phyloP scores from a whole-genome alignment of 2,329 filamentous ascomycete species.

The Pseudogymnoascus sp. region DNA sequence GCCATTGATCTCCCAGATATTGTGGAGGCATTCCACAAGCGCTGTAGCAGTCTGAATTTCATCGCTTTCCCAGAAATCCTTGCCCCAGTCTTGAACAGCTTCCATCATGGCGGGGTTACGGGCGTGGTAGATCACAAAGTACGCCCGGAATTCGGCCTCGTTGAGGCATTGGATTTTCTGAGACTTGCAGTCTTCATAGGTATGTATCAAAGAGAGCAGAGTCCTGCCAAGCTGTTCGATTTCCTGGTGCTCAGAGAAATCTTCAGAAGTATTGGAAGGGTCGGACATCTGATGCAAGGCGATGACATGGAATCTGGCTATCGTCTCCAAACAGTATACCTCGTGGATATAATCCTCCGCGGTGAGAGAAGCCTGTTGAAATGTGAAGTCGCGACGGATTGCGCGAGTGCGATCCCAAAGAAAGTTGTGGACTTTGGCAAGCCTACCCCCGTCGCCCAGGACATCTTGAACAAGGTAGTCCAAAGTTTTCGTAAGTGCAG shows the following conservation, averaged over 20 bases:
- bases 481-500: conserved; percentile 49
- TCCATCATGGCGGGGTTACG: conserved; percentile 50
- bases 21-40: conserved; percentile 53
- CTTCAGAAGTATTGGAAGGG: conserved; percentile 46
- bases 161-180: conserved; percentile 50
- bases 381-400: conserved; percentile 60
- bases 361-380: conserved; percentile 51
- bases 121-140: conserved; percentile 55
- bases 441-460: conserved; percentile 44
- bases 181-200: conserved; percentile 58
- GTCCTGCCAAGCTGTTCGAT: conserved; percentile 59
- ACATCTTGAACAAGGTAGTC: conserved; percentile 56
- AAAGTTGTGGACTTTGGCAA: conserved; percentile 52
- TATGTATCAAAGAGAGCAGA: conserved; percentile 54
- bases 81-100: conserved; percentile 47
- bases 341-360: conserved; percentile 43
- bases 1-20: conserved; percentile 47
- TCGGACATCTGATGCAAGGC: conserved; percentile 55
- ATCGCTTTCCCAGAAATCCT: conserved; percentile 46
- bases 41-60: conserved; percentile 54
- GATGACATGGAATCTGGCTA: conserved; percentile 58
- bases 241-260: conserved; percentile 60
- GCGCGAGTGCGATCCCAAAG: conserved; percentile 61
- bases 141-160: conserved; percentile 58
- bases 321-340: conserved; percentile 57